These are phyloP conservation scores for Periglandula ipomoeae DNA, from an alignment of 2,329 filamentous ascomycete species.

Conservation along the genomic window DNA sequence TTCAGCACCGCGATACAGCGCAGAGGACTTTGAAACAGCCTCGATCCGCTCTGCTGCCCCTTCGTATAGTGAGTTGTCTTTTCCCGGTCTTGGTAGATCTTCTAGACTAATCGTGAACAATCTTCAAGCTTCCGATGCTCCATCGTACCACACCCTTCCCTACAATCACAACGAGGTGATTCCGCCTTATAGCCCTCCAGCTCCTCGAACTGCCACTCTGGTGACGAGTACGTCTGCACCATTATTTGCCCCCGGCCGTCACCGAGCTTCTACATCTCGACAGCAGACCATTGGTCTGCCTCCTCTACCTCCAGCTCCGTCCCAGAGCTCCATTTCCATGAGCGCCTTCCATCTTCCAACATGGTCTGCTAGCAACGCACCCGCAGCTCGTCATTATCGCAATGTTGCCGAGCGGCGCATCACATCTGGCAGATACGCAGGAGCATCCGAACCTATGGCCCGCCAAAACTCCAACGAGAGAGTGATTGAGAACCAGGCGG, in stretches of 20 bases:
- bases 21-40: constrained; percentile 56
- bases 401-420: constrained; percentile 55
- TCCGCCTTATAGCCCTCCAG: constrained; percentile 40
- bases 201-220: constrained; percentile 3
- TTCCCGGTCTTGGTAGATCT: neutral
- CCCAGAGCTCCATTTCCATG: constrained; percentile 33
- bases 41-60: constrained; percentile 60
- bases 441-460: constrained; percentile 17
- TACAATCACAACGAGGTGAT: constrained; percentile 33
- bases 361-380: constrained; percentile 47
- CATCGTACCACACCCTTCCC: constrained; percentile 52
- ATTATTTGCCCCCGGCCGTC: constrained; percentile 7
- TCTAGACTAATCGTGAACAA: neutral
- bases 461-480: constrained; percentile 9
- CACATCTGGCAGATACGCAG: constrained; percentile 30
- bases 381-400: constrained; percentile 51
- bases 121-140: constrained; percentile 48
- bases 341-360: constrained; percentile 47
- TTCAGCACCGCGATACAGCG: constrained; percentile 25
- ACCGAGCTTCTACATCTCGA: constrained; percentile 18
- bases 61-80: constrained; percentile 47
- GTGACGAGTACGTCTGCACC: constrained; percentile 4
- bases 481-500: neutral
- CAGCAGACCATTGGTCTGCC: constrained; percentile 37
- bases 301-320: constrained; percentile 34